Conservation (phyloP, 2,329 filamentous ascomycete species). For the Pseudonectria foliicola region DNA sequence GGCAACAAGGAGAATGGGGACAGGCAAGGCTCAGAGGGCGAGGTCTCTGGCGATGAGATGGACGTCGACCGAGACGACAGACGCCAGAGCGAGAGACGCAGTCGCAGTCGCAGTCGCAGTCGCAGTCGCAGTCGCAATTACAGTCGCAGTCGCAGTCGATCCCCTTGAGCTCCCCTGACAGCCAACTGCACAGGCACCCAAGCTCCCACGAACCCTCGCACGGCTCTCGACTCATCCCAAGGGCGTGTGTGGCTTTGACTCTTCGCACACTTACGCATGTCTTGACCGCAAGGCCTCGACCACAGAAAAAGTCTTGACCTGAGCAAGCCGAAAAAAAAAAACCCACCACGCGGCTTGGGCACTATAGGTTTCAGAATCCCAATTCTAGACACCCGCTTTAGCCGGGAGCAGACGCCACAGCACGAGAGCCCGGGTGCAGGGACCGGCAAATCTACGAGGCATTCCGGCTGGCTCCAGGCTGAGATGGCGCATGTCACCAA, state of each 20-base stretch:
- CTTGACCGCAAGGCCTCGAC: no score
- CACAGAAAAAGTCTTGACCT: no score
- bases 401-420: no score
- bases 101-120: slow-evolving; percentile 4
- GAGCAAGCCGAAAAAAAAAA: no score
- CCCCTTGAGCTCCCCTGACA: slow-evolving; percentile 16
- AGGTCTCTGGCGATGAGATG: slow-evolving; percentile 30
- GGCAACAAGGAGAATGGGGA: slow-evolving; percentile 22
- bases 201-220: background rate
- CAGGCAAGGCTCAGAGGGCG: slow-evolving; percentile 35
- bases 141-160: slow-evolving; percentile 15
- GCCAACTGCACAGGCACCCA: background rate
- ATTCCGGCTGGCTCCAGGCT: no score
- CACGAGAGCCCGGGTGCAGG: no score
- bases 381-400: no score
- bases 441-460: no score
- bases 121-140: background rate
- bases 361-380: no score
- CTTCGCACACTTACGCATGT: no score
- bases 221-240: background rate
- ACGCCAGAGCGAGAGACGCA: slow-evolving; percentile 15
- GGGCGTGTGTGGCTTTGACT: background rate
- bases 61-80: slow-evolving; percentile 30
- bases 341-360: no score
- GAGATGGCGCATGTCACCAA: no score